These are phyloP conservation scores for Dillenia turbinata DNA, from an alignment of 164 flowering plant species.

Conservation along the genomic window DNA sequence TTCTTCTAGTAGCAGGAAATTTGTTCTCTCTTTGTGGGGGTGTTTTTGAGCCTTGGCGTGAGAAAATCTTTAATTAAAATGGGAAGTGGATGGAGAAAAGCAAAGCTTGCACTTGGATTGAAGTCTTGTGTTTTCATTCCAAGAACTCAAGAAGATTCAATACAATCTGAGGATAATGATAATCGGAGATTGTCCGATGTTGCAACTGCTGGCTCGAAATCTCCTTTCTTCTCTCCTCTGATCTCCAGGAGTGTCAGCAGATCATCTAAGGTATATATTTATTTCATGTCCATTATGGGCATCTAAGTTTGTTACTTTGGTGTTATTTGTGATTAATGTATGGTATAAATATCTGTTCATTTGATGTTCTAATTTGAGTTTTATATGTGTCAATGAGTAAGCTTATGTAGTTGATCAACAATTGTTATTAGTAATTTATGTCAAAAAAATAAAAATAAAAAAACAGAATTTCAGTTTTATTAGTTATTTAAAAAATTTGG, in stretches of 20 bases:
- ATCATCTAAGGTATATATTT: constrained; percentile 54
- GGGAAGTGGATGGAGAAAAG: constrained; percentile 60
- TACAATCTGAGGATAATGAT: constrained; percentile 9
- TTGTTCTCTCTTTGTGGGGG: background rate
- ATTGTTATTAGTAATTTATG: too few relatives aligned
- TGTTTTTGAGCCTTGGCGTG: background rate
- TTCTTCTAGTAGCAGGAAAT: background rate
- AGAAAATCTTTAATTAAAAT: constrained; percentile 17
- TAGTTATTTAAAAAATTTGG: too few relatives aligned
- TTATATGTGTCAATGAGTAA: background rate
- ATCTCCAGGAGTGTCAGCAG: constrained; percentile 47
- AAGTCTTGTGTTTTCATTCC: constrained; percentile 38
- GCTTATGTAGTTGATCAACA: too few relatives aligned
- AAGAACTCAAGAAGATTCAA: constrained; percentile 24
- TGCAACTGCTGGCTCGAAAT: constrained; percentile 17
- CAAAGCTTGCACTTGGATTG: constrained; percentile 41
- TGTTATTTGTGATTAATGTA: background rate
- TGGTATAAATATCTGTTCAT: background rate
- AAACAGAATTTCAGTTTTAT: too few relatives aligned
- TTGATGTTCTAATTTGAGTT: background rate
- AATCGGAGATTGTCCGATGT: constrained; percentile 39
- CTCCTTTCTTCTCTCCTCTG: constrained; percentile 21
- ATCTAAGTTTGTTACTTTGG: background rate
- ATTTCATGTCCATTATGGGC: background rate
- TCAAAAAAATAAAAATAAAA: too few relatives aligned